phyloP scores from a whole-genome alignment of 129 eudicot species.

The Helianthus tuberosus region DNA sequence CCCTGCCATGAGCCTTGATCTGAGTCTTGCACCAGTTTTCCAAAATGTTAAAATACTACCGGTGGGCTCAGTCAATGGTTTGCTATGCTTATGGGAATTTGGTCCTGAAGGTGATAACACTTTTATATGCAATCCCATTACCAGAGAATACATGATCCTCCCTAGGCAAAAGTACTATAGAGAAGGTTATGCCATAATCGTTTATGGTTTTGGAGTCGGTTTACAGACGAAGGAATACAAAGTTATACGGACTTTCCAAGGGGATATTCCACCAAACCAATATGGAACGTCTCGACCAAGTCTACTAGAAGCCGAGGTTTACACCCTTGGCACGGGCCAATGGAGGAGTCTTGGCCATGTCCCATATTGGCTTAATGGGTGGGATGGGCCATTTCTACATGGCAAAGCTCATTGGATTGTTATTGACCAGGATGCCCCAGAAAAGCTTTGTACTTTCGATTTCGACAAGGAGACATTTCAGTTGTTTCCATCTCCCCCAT shows the following conservation, averaged over 20 bases:
- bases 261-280: not conserved
- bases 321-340: constrained; percentile 47
- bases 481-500: constrained; percentile 30
- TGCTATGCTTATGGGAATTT: constrained; percentile 36
- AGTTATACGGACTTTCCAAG: constrained; percentile 34
- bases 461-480: constrained; percentile 37
- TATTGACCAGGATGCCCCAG: not conserved
- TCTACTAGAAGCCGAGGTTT: constrained; percentile 34
- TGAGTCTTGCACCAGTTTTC: constrained; percentile 5
- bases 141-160: constrained; percentile 36
- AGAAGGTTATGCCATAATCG: constrained; percentile 10
- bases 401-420: constrained; percentile 43
- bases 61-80: constrained; percentile 37
- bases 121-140: constrained; percentile 43
- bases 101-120: not conserved
- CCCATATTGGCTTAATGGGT: constrained; percentile 1
- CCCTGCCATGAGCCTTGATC: constrained; percentile 21
- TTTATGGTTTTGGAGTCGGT: constrained; percentile 43
- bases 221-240: constrained; percentile 22
- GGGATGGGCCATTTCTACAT: constrained; percentile 22
- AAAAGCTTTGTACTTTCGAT: constrained; percentile 37
- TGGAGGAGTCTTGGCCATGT: constrained; percentile 41
- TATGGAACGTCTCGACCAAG: not conserved
- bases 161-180: constrained; percentile 12
- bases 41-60: not conserved